These are phyloP conservation scores for Blastobotrys mokoenaii DNA, from an alignment of 805 yeast genomes.

Conservation along the genomic window DNA sequence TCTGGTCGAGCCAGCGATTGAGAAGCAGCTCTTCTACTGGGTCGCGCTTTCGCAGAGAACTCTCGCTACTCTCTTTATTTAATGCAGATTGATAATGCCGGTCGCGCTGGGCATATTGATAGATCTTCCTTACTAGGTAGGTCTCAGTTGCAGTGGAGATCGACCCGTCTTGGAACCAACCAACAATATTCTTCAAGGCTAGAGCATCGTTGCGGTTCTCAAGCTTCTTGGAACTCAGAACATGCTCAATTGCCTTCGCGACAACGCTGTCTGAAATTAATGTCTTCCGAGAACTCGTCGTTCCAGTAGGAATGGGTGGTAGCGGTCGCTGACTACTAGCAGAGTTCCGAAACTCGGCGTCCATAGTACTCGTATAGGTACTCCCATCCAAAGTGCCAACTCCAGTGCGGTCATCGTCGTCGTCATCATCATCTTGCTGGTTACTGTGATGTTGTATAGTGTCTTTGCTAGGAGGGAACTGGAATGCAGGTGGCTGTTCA, in stretches of 20 bases:
- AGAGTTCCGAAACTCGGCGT: too few relatives aligned
- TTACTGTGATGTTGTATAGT: background rate
- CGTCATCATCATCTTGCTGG: background rate
- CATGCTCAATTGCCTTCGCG: conserved; percentile 7
- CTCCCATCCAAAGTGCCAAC: conserved; percentile 1
- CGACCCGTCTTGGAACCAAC: conserved; percentile 1
- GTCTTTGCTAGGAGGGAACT: too few relatives aligned
- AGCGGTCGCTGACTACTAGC: too few relatives aligned
- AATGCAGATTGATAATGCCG: background rate
- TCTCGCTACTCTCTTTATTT: background rate
- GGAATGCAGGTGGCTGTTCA: too few relatives aligned
- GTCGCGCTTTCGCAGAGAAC: conserved; percentile 13
- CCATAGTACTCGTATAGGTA: background rate
- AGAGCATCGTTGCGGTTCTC: conserved; percentile 4
- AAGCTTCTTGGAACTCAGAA: conserved; percentile 5
- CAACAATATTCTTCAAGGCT: conserved; percentile 1
- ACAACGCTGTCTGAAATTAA: background rate
- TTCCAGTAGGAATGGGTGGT: too few relatives aligned
- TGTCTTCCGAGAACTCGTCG: background rate
- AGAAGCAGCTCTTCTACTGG: conserved; percentile 37
- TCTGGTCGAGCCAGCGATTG: conserved; percentile 41
- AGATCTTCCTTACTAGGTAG: conserved; percentile 14
- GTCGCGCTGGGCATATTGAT: conserved; percentile 9
- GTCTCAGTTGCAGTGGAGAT: conserved; percentile 12
- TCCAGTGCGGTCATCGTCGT: background rate